Base-by-base conservation (phyloP, 106 monocot genomes). In the Allium cepa region DNA sequence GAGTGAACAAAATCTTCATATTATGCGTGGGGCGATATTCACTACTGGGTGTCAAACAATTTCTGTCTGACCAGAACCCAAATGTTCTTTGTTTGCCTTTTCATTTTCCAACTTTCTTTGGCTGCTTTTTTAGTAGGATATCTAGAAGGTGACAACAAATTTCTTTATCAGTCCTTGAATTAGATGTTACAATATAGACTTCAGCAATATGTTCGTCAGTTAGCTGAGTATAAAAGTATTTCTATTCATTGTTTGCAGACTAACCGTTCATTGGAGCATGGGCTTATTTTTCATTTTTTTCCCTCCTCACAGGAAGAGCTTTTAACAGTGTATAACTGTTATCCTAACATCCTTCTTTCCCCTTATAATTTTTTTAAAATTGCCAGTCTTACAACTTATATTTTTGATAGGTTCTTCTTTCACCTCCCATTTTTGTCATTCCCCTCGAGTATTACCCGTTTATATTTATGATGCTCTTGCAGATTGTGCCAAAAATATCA, bases 391-490 rank as follows among this genome's bases (percentile, higher is more conserved):
- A 16, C 10, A 52, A 77, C 11, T 9, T 72, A 26, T 68, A n/a
- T 45, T 56, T 60, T 70, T 68, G 51, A 64, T 80, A 97, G 92
- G 88, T 97, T 9, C 88, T 97, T 65, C 96, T 97, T 79, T 97
- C 96, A 17, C 92, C 96, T 22, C 92, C 96, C 45, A 89, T 97
- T 76, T 88, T 97, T n/a, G 92, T 97, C 47, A 92, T 82, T 97
- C 96, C 64, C 96, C 92, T 28, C 83, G 96, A 68, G 84, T 97
- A 53, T 75, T 97, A 57, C 96, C 96, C 47, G 92, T 92, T 27
- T 97, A 89, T 84, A 84, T 97, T 74, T 97, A 97, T 84, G 96
- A 97, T 87, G 92, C 92, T 62, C 92, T 92, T 87, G 92, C 92
- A 72, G 96, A 97, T 72, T 97, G 80, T 77, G 96, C 92, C 17